These are phyloP conservation scores for Penicillium griseofulvum DNA, from an alignment of 2,329 filamentous ascomycete genomes.

Conservation along the genomic window DNA sequence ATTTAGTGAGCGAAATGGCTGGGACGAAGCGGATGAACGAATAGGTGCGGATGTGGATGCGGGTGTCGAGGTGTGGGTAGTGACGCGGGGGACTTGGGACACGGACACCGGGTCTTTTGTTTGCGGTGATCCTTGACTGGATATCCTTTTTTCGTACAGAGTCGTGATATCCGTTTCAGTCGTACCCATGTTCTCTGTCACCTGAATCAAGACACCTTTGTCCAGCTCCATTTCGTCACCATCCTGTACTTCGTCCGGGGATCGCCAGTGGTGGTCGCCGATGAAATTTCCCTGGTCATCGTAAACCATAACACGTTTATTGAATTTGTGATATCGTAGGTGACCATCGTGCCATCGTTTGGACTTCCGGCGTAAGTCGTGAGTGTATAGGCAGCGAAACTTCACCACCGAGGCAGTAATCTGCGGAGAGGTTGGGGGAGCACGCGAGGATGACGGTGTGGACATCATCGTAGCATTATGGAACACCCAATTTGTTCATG, in stretches of 20 bases:
- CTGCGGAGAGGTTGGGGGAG: constrained; percentile 48
- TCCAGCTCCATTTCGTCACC: constrained; percentile 82
- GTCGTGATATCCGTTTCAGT: constrained; percentile 75
- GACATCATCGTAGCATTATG: constrained; percentile 19
- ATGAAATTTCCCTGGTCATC: constrained; percentile 77
- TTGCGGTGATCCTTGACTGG: constrained; percentile 30
- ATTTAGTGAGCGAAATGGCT: constrained; percentile 58
- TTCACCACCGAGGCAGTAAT: constrained; percentile 75
- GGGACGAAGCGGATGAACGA: constrained; percentile 32
- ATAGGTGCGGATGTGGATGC: constrained; percentile 13
- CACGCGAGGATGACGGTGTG: constrained; percentile 26
- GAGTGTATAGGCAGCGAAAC: constrained; percentile 81
- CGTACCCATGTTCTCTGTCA: constrained; percentile 69
- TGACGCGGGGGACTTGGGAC: constrained; percentile 45
- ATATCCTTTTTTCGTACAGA: constrained; percentile 67
- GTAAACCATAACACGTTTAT: constrained; percentile 86
- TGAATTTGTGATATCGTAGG: constrained; percentile 85
- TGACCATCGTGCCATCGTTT: constrained; percentile 94
- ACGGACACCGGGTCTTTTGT: constrained; percentile 36
- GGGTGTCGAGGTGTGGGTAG: background rate
- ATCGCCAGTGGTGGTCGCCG: constrained; percentile 79
- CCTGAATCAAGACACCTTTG: constrained; percentile 73
- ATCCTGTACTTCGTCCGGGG: constrained; percentile 66
- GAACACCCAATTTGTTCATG: background rate
- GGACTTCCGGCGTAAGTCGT: constrained; percentile 79